Base-by-base conservation (phyloP, 352 stramenopile genomes). In the Phytopythium helicoides region DNA sequence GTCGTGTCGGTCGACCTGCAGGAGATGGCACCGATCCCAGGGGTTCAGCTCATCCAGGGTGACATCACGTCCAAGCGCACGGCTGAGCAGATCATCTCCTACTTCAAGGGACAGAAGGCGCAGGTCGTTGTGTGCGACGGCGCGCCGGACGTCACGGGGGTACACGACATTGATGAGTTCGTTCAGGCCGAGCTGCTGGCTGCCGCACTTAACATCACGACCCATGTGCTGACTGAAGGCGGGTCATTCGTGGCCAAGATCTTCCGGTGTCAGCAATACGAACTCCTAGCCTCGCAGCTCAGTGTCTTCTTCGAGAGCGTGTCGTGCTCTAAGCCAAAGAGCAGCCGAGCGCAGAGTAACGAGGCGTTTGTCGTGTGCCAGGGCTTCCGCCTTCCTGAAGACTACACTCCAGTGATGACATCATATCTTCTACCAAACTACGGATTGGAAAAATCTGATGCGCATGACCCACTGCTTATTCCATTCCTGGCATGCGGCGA, bases 201-300 rank as follows among this genome's bases (percentile, higher is more conserved):
- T 0, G 94, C 96, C 0, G 97, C 97, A n/a, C 80, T 99, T 19
- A 98, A 98, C 68, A 99, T 99, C 53, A 98, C 95, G 10, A 98
- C 92, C 0, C 93, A 98, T 63, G 92, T 99, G 35, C 72, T 99
- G 16, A 69, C 78, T 19, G 66, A 80, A 14, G 88, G 89, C 15
- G 97, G 97, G n/a, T 91, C 86, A 16, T 99, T 99, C 68, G 95
- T 99, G 16, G 97, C 97, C 47, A 99, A 99, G 77, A 98, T 99
- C 57, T 99, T 99, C 65, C 81, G 97, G 16, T 98, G 96, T 37
- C 76, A 95, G 41, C 95, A 99, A 77, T 95, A 98, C 39, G 89
- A 95, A 16, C 81, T 99, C 26, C 68, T 99, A 9, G 97, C 97
- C 46, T 86, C 91, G 39, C 97, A 99, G 73, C 76, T 99, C 14